Base-by-base conservation (phyloP, 768 basidiomycete species). In the Leccinum rimulosum region DNA sequence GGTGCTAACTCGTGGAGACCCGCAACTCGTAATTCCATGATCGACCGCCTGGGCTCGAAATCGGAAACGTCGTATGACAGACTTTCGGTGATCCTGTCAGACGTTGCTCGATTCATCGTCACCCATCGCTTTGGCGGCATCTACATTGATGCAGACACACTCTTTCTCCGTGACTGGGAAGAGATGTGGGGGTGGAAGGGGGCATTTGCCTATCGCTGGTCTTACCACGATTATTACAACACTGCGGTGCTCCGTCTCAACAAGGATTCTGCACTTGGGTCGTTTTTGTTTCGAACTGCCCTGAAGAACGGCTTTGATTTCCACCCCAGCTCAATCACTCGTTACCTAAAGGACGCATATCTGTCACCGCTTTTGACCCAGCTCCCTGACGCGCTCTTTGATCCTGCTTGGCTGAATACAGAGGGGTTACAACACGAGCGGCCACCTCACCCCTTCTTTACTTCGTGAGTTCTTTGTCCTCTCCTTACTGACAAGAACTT, bases 101-200 rank as follows among this genome's bases (percentile, higher is more conserved):
- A 97, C 73, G 92, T 96, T 88, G 95, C 93, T 22, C 89, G 95
- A n/a, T 98, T 97, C 75, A 85, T 97, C 52, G 80, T 98, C 11
- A 93, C 91, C 55, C 92, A 97, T 72, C 88, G 93, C 7, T 97
- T 91, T 68, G 95, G 95, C 25, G 95, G 95, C 3, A 88, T 95
- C 60, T 97, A 96, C 68, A 83, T 98, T 54, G 95, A 97, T 66
- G 93, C 95, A 3, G 95, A 97, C 69, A 95, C 93, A 3, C 82
- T 98, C 66, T 81, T 98, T 64, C 79, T 97, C 15, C 85, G 95
- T 25, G 95, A 97, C 70, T 96, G 95, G 95, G 95, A 97, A 73
- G 95, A 96, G 69, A 80, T 97, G 4, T 97, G 93, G 91, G 93
- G 93, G 53, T 95, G 91, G 88, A 85, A 86, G 60, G 94, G 95